Evolutionary conservation across 164 flowering plant genomes (phyloP).

Genomic region (Aristolochia californica): DNA sequence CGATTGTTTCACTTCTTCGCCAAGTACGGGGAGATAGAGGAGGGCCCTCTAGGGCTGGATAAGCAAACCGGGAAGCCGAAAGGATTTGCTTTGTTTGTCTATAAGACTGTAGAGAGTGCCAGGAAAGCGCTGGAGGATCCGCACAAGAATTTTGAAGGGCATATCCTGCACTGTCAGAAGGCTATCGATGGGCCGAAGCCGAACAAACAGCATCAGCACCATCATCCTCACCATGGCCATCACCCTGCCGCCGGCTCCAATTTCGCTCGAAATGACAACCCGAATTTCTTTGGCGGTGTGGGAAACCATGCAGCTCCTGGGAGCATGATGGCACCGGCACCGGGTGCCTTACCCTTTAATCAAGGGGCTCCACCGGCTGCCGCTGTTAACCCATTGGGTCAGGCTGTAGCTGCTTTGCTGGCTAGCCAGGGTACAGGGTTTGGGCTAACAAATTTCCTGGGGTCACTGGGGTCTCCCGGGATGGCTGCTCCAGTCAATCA

Average conservation of each 20-base stretch:
- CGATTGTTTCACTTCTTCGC: conserved; percentile 42
- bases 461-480: conserved; percentile 33
- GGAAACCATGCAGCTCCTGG: conserved; percentile 18
- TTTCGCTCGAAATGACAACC: conserved; percentile 21
- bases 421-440: conserved; percentile 69
- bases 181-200: conserved; percentile 80
- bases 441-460: conserved; percentile 56
- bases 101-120: conserved; percentile 46
- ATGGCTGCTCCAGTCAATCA: conserved; percentile 30
- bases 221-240: conserved; percentile 18
- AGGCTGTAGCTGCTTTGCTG: conserved; percentile 69
- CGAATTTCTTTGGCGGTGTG: conserved; percentile 9
- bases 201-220: conserved; percentile 19
- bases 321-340: conserved; percentile 51
- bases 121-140: conserved; percentile 75
- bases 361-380: conserved; percentile 32
- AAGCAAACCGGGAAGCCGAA: conserved; percentile 69
- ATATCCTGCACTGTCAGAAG: conserved; percentile 66
- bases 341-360: conserved; percentile 26
- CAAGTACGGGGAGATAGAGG: conserved; percentile 73
- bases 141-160: conserved; percentile 74
- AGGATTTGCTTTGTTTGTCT: conserved; percentile 70
- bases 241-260: conserved; percentile 14
- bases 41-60: conserved; percentile 82
- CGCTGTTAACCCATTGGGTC: conserved; percentile 54